Evolutionary conservation across 768 basidiomycete genomes (phyloP).

Genomic region (Dictyophora rubrovolvata): DNA sequence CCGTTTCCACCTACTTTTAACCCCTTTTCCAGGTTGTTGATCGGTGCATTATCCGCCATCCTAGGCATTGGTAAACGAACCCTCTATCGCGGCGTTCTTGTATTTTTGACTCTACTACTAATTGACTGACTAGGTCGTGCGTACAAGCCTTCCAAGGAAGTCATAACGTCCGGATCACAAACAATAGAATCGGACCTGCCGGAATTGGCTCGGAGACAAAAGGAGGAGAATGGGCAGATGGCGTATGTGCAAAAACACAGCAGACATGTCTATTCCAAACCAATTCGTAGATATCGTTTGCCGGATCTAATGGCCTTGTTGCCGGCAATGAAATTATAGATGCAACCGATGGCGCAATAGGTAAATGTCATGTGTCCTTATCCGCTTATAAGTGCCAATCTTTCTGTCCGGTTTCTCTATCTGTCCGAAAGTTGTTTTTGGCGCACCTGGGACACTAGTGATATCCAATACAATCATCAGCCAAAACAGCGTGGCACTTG

Average conservation of each 20-base stretch:
- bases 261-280: background rate
- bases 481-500: constrained; percentile 12
- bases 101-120: background rate
- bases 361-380: background rate
- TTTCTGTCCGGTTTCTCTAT: background rate
- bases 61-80: constrained; percentile 16
- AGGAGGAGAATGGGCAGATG: constrained; percentile 15
- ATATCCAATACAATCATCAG: constrained; percentile 17
- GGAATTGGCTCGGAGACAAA: constrained; percentile 8
- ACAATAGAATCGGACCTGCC: constrained; percentile 13
- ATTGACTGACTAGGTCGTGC: constrained; percentile 7
- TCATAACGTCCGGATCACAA: constrained; percentile 13
- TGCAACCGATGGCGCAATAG: constrained; percentile 17
- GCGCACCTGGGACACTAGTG: constrained; percentile 15
- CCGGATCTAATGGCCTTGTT: constrained; percentile 14
- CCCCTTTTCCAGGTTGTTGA: constrained; percentile 13
- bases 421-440: constrained; percentile 11
- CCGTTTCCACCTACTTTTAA: background rate
- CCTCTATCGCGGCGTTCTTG: background rate
- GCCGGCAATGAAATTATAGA: constrained; percentile 16
- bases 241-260: constrained; percentile 1
- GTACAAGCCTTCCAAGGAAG: constrained; percentile 18
- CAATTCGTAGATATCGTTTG: constrained; percentile 11
- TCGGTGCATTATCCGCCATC: constrained; percentile 15
- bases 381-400: background rate